Evolutionary conservation across 257 asterid species (phyloP).

Genomic region (Mitragyna speciosa): DNA sequence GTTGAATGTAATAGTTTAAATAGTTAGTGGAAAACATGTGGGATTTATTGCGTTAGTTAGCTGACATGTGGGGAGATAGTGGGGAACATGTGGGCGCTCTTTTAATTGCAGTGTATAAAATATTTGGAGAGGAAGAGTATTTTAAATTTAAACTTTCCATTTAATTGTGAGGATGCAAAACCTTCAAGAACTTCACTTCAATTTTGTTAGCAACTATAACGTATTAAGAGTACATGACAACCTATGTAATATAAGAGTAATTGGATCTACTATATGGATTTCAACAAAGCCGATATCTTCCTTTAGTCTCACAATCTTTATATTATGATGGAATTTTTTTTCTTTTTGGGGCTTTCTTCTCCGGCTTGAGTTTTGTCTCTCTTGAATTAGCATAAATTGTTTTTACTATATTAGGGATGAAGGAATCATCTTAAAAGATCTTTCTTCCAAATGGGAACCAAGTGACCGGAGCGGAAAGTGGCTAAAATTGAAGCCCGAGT

Average conservation of each 20-base stretch:
- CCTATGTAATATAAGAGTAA: background rate
- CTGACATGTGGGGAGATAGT: too few species aligned
- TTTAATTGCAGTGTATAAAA: too few species aligned
- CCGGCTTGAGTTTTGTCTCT: background rate
- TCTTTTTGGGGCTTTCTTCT: background rate
- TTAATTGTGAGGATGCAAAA: too few species aligned
- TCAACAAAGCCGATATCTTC: background rate
- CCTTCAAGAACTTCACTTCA: too few species aligned
- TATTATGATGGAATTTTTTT: background rate
- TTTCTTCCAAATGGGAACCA: slow-evolving; percentile 96
- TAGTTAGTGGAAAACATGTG: too few species aligned
- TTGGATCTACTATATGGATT: background rate
- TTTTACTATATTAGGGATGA: slow-evolving; percentile 63
- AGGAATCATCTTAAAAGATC: slow-evolving; percentile 89
- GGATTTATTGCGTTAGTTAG: too few species aligned
- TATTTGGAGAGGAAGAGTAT: too few species aligned
- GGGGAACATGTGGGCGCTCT: too few species aligned
- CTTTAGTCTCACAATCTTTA: background rate
- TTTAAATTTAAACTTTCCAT: too few species aligned
- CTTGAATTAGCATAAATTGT: background rate
- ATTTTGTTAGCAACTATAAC: too few species aligned
- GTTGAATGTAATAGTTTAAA: too few species aligned
- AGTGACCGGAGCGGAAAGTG: slow-evolving; percentile 98
- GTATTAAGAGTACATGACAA: too few species aligned
- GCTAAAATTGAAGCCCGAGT: slow-evolving; percentile 94